Evolutionary conservation across 2,329 filamentous ascomycete genomes (phyloP).

Genomic region (Verticillium tricorpus): DNA sequence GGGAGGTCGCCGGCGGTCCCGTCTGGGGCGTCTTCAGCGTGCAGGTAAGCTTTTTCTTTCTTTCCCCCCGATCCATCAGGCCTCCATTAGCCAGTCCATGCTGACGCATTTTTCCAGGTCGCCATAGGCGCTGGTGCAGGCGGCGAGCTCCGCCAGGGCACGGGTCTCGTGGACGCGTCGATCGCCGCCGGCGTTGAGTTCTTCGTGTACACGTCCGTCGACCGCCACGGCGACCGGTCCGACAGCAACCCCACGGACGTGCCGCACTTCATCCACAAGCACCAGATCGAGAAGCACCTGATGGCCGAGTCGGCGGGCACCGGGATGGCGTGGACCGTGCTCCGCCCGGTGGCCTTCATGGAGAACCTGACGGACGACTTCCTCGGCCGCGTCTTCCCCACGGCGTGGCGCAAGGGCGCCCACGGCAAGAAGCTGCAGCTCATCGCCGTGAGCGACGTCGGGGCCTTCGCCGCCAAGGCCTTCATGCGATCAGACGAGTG

Average conservation of each 20-base stretch:
- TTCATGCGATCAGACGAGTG: conserved; percentile 26
- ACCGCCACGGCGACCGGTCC: conserved; percentile 51
- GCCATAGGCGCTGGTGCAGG: conserved; percentile 23
- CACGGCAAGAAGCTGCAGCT: conserved; percentile 28
- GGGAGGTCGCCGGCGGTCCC: conserved; percentile 15
- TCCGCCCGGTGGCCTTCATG: conserved; percentile 36
- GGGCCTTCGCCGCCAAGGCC: conserved; percentile 30
- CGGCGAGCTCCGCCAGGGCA: conserved; percentile 49
- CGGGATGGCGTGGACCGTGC: conserved; percentile 29
- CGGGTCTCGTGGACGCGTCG: conserved; percentile 48
- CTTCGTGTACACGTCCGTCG: conserved; percentile 59
- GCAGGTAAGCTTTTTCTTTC: conserved; percentile 32
- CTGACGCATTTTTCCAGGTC: conserved; percentile 3
- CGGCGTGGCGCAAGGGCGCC: conserved; percentile 24
- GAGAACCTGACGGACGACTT: conserved; percentile 29
- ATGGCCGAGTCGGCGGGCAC: conserved; percentile 30
- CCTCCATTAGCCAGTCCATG: too few relatives aligned
- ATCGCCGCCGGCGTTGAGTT: conserved; percentile 48
- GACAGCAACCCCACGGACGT: conserved; percentile 47
- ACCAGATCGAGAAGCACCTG: conserved; percentile 57
- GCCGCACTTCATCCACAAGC: conserved; percentile 57
- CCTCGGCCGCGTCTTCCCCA: conserved; percentile 24
- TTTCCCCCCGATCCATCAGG: neutral
- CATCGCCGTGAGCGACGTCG: conserved; percentile 31
- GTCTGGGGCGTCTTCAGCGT: conserved; percentile 60